A percentile compares a stretch with the other conserved stretches of the same genome.
Evolutionary conservation across 2,329 filamentous ascomycete species (phyloP).

Genomic region (Aphanocladium album): DNA sequence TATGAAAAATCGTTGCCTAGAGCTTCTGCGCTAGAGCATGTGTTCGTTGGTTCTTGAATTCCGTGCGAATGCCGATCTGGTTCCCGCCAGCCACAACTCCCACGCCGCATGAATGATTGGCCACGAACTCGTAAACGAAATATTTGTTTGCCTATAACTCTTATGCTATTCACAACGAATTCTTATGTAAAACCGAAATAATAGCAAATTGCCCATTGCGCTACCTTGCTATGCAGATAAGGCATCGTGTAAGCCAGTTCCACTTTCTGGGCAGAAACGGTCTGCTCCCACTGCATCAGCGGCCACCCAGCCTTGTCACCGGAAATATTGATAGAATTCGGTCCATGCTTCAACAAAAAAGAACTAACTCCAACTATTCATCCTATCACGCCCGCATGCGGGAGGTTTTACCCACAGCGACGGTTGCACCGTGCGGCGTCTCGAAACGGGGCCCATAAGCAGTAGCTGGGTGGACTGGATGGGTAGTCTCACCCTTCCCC

Average conservation of each 20-base stretch:
- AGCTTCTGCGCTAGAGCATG: background rate
- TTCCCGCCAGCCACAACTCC: background rate
- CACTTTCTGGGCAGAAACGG: background rate
- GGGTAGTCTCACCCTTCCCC: conserved; percentile 2
- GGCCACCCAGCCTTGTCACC: background rate
- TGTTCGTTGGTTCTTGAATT: background rate
- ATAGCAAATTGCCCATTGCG: background rate
- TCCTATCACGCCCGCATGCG: background rate
- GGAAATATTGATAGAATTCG: background rate
- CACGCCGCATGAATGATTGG: background rate
- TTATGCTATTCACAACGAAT: background rate
- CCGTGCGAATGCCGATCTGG: background rate
- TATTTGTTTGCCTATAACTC: background rate
- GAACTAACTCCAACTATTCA: background rate
- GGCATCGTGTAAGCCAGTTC: background rate
- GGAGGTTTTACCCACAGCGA: background rate
- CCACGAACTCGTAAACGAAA: background rate
- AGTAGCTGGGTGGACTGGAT: background rate
- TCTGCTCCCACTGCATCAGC: background rate
- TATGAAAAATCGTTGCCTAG: background rate
- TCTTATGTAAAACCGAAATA: background rate
- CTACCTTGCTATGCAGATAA: background rate
- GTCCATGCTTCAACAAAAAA: background rate
- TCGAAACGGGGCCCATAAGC: conserved; percentile 6
- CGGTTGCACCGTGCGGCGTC: background rate